phyloP scores from a whole-genome alignment of 148 eudicot genomes.

The Fallopia convolvulus region DNA sequence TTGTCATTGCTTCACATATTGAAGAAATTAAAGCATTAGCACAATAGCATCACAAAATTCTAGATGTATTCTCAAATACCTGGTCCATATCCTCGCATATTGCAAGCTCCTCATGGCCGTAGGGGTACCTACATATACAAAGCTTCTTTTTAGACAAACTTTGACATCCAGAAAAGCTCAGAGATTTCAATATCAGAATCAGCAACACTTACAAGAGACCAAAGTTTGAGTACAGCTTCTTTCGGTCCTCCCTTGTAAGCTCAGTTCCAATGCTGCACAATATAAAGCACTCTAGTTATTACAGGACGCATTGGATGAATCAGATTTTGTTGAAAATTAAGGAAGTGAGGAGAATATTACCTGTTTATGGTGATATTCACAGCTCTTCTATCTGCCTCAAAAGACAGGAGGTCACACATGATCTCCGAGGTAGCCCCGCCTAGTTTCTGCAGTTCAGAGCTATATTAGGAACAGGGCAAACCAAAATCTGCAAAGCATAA shows the following conservation, averaged over 20 bases:
- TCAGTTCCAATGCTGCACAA: constrained; percentile 88
- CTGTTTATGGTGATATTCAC: constrained; percentile 96
- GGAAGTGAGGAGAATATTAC: constrained; percentile 16
- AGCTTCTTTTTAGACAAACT: neutral
- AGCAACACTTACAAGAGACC: constrained; percentile 68
- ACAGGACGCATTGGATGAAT: neutral
- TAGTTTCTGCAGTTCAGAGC: constrained; percentile 49
- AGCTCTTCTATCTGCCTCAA: constrained; percentile 98
- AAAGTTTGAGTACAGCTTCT: constrained; percentile 83
- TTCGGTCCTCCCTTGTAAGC: constrained; percentile 93
- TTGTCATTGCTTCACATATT: neutral
- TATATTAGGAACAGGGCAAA: neutral
- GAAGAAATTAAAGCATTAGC: neutral
- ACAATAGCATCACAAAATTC: neutral
- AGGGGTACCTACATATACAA: constrained; percentile 46
- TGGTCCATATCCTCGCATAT: constrained; percentile 93
- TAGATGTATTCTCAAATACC: constrained; percentile 29
- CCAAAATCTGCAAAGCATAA: neutral
- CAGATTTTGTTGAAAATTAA: neutral
- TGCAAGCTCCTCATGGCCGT: constrained; percentile 96
- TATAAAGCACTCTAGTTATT: neutral
- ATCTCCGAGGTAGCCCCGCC: constrained; percentile 98
- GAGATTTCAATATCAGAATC: neutral
- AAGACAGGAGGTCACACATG: constrained; percentile 95
- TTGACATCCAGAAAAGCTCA: neutral